Evolutionary conservation across 2,329 filamentous ascomycete genomes (phyloP).

Genomic region (Fusarium incarnatum): DNA sequence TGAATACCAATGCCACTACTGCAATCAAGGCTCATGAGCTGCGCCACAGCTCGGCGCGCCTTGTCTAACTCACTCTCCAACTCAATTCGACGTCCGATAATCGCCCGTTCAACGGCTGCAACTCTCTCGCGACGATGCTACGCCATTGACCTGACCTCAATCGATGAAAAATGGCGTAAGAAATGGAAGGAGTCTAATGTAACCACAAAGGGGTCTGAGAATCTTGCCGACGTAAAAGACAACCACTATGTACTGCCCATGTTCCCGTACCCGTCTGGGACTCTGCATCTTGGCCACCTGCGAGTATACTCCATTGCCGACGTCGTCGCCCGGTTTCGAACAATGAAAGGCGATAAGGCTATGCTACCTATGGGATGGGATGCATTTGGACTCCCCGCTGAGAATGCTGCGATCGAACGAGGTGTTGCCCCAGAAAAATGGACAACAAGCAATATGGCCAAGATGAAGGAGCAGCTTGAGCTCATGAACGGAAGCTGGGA

Average conservation of each 20-base stretch:
- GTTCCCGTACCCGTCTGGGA: slow-evolving; percentile 93
- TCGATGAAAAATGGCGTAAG: slow-evolving; percentile 64
- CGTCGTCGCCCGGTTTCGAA: slow-evolving; percentile 80
- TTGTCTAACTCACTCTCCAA: slow-evolving; percentile 19
- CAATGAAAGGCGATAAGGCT: slow-evolving; percentile 79
- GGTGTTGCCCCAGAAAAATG: slow-evolving; percentile 81
- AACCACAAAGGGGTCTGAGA: slow-evolving; percentile 12
- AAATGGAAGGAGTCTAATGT: slow-evolving; percentile 53
- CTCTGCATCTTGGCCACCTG: slow-evolving; percentile 86
- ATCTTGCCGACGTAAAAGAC: slow-evolving; percentile 42
- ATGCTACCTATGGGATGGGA: slow-evolving; percentile 96
- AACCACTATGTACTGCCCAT: slow-evolving; percentile 83
- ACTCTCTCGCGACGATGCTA: slow-evolving; percentile 50
- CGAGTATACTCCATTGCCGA: slow-evolving; percentile 93
- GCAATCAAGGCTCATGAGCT: slow-evolving; percentile 46
- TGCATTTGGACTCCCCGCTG: slow-evolving; percentile 88
- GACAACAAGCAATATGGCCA: slow-evolving; percentile 83
- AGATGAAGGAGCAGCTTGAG: slow-evolving; percentile 85
- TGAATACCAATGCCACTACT: slow-evolving; percentile 47
- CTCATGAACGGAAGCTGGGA: slow-evolving; percentile 86
- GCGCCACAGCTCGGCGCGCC: slow-evolving; percentile 37
- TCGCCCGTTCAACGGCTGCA: slow-evolving; percentile 10
- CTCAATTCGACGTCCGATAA: slow-evolving; percentile 27
- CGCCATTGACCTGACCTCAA: slow-evolving; percentile 59
- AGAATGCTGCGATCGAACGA: slow-evolving; percentile 89